phyloP scores from a whole-genome alignment of 768 basidiomycete species.

The Termitomyces titanicus region DNA sequence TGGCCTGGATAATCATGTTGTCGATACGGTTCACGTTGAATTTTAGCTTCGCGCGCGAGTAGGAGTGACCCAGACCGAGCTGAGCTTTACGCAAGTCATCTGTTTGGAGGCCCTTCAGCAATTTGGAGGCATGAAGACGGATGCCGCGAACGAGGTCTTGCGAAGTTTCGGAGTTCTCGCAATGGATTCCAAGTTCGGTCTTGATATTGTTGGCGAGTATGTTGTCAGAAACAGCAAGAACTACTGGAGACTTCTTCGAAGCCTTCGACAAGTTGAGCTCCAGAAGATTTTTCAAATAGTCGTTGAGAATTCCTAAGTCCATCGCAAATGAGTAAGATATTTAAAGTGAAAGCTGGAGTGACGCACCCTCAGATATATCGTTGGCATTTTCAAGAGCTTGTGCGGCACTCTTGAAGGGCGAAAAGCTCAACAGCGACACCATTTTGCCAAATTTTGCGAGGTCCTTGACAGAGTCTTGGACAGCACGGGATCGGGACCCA shows the following conservation, averaged over 20 bases:
- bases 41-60: slow-evolving; percentile 96
- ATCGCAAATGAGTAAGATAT: slow-evolving; percentile 3
- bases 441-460: slow-evolving; percentile 88
- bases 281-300: slow-evolving; percentile 76
- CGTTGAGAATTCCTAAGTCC: slow-evolving; percentile 73
- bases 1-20: slow-evolving; percentile 99
- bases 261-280: slow-evolving; percentile 84
- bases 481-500: slow-evolving; percentile 69
- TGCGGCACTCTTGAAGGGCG: slow-evolving; percentile 90
- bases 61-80: slow-evolving; percentile 95
- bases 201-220: slow-evolving; percentile 76
- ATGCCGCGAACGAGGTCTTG: slow-evolving; percentile 90
- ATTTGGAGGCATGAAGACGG: slow-evolving; percentile 84
- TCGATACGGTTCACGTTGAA: slow-evolving; percentile 95
- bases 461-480: slow-evolving; percentile 86
- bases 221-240: slow-evolving; percentile 78
- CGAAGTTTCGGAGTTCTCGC: slow-evolving; percentile 77
- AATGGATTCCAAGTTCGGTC: slow-evolving; percentile 63
- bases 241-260: slow-evolving; percentile 63
- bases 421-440: slow-evolving; percentile 87
- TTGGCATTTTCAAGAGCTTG: slow-evolving; percentile 95
- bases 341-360: not conserved
- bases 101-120: slow-evolving; percentile 83
- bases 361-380: slow-evolving; percentile 90
- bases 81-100: slow-evolving; percentile 92